phyloP scores from a whole-genome alignment of 371 early-diverging fungal species.

The Cokeromyces recurvatus region DNA sequence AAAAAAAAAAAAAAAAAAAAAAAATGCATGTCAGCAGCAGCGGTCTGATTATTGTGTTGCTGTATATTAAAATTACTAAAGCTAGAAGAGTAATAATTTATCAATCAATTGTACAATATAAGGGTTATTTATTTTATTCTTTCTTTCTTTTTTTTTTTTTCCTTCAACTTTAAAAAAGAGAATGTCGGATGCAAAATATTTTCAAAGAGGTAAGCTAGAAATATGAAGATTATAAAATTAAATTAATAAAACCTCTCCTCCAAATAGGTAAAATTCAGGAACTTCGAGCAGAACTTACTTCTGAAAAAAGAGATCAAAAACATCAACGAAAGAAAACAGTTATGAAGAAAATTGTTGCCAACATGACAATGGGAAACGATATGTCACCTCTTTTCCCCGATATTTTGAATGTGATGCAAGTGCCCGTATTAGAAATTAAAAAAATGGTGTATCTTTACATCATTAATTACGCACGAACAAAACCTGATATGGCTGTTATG shows the following conservation, averaged over 20 bases:
- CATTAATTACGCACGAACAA: conserved; percentile 80
- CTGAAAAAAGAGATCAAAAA: conserved; percentile 89
- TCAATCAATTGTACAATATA: no score
- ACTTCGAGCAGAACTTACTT: conserved; percentile 84
- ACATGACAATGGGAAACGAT: conserved; percentile 99
- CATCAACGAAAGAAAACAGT: conserved; percentile 83
- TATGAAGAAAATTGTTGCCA: conserved; percentile 94
- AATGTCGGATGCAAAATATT: conserved; percentile 84
- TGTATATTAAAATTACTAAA: no score
- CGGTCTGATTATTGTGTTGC: no score
- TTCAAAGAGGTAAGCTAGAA: conserved; percentile 75
- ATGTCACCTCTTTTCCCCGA: conserved; percentile 86
- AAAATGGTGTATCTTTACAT: conserved; percentile 93
- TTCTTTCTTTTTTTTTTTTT: no score
- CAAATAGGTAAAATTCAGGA: conserved; percentile 94
- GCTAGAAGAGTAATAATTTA: no score
- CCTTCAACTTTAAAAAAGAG: no score
- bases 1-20: no score
- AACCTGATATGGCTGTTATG: conserved; percentile 86
- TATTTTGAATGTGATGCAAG: conserved; percentile 55
- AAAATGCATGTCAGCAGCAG: no score
- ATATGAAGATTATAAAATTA: neutral
- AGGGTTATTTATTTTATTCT: no score
- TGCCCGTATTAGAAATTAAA: conserved; percentile 60
- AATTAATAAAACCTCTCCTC: no score